Evolutionary conservation across 2,329 filamentous ascomycete genomes (phyloP).

Genomic region (Aschersonia sp.): DNA sequence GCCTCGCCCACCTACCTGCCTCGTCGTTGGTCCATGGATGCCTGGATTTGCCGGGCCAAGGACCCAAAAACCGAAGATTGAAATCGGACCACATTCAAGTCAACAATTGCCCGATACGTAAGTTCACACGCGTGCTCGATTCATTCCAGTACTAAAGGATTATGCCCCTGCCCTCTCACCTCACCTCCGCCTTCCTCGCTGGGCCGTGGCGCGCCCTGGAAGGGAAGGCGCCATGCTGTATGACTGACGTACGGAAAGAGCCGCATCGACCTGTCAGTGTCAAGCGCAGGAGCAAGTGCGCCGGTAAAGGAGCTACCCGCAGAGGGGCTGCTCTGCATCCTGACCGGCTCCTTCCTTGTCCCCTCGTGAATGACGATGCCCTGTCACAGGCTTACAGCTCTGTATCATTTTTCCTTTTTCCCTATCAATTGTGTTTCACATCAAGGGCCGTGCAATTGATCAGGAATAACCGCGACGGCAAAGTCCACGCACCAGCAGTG

Average conservation of each 20-base stretch:
- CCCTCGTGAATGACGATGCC: neutral
- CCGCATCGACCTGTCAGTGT: neutral
- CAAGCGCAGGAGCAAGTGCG: neutral
- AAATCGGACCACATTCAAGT: neutral
- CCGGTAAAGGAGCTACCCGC: too few species aligned
- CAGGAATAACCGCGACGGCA: neutral
- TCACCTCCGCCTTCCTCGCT: too few species aligned
- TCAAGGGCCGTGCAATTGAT: neutral
- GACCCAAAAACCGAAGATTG: neutral
- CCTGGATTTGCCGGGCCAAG: too few species aligned
- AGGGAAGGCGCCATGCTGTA: neutral
- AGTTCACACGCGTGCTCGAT: too few species aligned
- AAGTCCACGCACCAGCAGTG: neutral
- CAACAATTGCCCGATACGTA: neutral
- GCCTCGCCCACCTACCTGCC: too few species aligned
- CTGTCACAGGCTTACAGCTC: neutral
- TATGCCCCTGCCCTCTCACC: too few species aligned
- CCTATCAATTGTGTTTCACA: neutral
- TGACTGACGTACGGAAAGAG: neutral
- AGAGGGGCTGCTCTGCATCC: too few species aligned
- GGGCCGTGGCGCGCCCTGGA: neutral
- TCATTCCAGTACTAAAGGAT: too few species aligned
- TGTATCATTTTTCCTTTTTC: neutral
- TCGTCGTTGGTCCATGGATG: too few species aligned
- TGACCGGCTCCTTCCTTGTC: neutral